A percentile compares a stretch with the other conserved stretches of the same genome.
These are phyloP conservation scores for Papilionanthe hybrid DNA, from an alignment of 116 monocot genomes.

Conservation along the genomic window DNA sequence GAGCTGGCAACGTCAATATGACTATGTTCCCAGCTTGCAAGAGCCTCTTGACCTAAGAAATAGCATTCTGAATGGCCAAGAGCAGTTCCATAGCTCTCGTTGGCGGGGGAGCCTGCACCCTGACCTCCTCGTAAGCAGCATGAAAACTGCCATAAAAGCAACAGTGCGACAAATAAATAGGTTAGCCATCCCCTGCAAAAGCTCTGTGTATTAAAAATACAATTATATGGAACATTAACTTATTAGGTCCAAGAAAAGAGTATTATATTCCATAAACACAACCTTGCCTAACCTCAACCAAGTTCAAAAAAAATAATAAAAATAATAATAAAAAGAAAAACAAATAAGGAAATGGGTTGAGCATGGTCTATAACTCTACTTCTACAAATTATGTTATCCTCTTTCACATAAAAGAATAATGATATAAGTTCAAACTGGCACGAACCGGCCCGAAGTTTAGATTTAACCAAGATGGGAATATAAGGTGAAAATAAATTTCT, in stretches of 20 bases:
- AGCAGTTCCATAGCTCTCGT: conserved; percentile 95
- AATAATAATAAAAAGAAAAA: no score
- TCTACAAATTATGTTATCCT: no score
- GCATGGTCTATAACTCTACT: no score
- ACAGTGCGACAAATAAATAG: conserved; percentile 1
- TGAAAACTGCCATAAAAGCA: conserved; percentile 70
- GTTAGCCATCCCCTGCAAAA: conserved; percentile 29
- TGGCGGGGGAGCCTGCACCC: conserved; percentile 66
- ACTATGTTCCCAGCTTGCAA: conserved; percentile 81
- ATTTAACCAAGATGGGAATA: no score
- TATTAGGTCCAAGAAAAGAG: not conserved
- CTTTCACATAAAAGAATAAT: no score
- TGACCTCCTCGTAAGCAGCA: conserved; percentile 58
- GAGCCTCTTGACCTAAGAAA: conserved; percentile 67
- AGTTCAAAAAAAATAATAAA: no score
- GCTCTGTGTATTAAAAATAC: not conserved
- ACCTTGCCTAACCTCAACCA: no score
- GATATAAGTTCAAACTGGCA: no score
- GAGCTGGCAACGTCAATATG: conserved; percentile 73
- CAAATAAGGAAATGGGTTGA: no score
- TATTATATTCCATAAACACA: not conserved
- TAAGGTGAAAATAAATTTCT: no score
- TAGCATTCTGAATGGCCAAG: conserved; percentile 86
- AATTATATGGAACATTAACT: not conserved
- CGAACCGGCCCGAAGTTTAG: no score